Evolutionary conservation across 768 basidiomycete species (phyloP).

Genomic region (Ramaria sp.): DNA sequence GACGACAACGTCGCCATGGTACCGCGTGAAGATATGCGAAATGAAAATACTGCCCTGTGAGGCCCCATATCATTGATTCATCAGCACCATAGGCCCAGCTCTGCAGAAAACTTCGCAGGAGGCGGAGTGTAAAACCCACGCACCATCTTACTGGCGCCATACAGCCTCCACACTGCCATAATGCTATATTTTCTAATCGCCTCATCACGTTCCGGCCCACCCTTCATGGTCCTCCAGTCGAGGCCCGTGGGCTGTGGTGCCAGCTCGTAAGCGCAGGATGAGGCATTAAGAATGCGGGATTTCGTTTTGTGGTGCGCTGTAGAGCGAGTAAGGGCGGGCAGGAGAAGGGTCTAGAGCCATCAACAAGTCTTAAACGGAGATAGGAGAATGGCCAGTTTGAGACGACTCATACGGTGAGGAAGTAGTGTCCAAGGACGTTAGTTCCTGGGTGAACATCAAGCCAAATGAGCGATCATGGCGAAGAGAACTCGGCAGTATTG

Average conservation of each 20-base stretch:
- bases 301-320: slow-evolving; percentile 24
- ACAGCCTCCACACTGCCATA: background rate
- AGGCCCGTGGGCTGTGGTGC: slow-evolving; percentile 13
- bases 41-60: slow-evolving; percentile 30
- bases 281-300: slow-evolving; percentile 31
- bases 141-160: slow-evolving; percentile 14
- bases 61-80: background rate
- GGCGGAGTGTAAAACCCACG: background rate
- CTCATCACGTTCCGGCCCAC: slow-evolving; percentile 24
- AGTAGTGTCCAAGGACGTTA: slow-evolving; percentile 27
- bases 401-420: slow-evolving; percentile 21
- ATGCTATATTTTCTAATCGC: background rate
- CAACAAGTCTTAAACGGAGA: slow-evolving; percentile 23
- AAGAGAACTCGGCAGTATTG: slow-evolving; percentile 12
- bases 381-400: background rate
- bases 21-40: slow-evolving; percentile 26
- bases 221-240: slow-evolving; percentile 31
- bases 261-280: slow-evolving; percentile 22
- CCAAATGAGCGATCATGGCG: slow-evolving; percentile 21
- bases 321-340: slow-evolving; percentile 18
- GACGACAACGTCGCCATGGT: slow-evolving; percentile 29
- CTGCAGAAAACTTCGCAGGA: background rate
- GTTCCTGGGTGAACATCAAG: slow-evolving; percentile 16
- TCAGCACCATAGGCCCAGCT: background rate
- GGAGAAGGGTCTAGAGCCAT: slow-evolving; percentile 19